These are phyloP conservation scores for Epicoccum nigrum DNA, from an alignment of 2,329 filamentous ascomycete species.

Conservation along the genomic window DNA sequence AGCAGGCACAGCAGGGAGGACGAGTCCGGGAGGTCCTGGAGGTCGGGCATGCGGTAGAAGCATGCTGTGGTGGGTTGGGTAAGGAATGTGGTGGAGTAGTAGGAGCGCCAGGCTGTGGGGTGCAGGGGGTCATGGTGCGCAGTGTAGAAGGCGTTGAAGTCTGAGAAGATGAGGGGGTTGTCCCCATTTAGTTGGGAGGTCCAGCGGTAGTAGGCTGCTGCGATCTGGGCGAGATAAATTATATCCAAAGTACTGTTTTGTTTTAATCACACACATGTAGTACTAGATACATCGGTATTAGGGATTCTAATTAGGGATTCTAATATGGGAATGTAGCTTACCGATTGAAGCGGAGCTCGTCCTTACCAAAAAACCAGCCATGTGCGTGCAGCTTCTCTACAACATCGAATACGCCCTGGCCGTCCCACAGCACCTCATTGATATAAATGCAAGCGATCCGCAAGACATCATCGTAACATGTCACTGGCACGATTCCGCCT, in stretches of 20 bases:
- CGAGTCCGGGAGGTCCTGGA: constrained; percentile 18
- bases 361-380: constrained; percentile 19
- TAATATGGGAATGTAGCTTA: constrained; percentile 15
- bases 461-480: constrained; percentile 19
- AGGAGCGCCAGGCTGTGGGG: constrained; percentile 17
- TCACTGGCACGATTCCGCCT: constrained; percentile 18
- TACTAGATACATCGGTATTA: constrained; percentile 14
- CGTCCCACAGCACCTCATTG: constrained; percentile 14
- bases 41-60: constrained; percentile 20
- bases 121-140: constrained; percentile 14
- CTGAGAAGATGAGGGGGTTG: constrained; percentile 11
- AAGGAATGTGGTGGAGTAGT: constrained; percentile 19
- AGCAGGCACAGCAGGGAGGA: constrained; percentile 12
- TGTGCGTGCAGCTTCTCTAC: constrained; percentile 16
- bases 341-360: constrained; percentile 18
- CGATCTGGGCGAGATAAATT: constrained; percentile 18
- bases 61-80: constrained; percentile 15
- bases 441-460: constrained; percentile 20
- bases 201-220: constrained; percentile 18
- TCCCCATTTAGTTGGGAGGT: constrained; percentile 11
- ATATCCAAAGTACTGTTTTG: constrained; percentile 18
- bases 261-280: constrained; percentile 14
- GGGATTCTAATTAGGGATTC: too few species aligned
- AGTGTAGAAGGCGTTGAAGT: constrained; percentile 18
- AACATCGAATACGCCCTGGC: constrained; percentile 17